Evolutionary conservation across 306 rosid genomes (phyloP).

Genomic region (Trichosanthes truncata): DNA sequence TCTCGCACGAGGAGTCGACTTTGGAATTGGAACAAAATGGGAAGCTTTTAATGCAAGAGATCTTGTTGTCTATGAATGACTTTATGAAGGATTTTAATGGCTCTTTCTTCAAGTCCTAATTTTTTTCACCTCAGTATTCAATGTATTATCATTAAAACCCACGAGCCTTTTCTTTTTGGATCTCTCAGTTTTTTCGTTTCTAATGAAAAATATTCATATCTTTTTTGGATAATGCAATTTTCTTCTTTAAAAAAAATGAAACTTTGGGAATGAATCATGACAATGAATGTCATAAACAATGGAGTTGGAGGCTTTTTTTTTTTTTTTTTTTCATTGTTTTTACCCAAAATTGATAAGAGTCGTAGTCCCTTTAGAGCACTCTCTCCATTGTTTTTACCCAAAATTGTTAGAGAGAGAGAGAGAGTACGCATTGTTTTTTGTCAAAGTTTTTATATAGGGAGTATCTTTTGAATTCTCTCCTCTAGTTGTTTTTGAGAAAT

Average conservation of each 20-base stretch:
- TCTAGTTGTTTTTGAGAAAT: no score
- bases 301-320: neutral
- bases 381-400: no score
- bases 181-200: neutral
- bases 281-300: neutral
- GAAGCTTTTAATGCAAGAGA: neutral
- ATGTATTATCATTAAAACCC: neutral
- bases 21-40: conserved; percentile 9
- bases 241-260: neutral
- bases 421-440: no score
- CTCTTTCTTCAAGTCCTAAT: neutral
- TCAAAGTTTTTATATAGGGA: no score
- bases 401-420: no score
- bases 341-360: no score
- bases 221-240: neutral
- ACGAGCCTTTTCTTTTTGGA: neutral
- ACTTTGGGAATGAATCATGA: neutral
- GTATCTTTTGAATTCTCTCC: no score
- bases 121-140: neutral
- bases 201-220: neutral
- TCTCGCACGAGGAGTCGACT: neutral
- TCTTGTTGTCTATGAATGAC: conserved; percentile 1
- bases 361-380: no score
- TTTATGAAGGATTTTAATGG: neutral
- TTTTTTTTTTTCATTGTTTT: no score